These are phyloP conservation scores for Hypomontagnella monticulosa DNA, from an alignment of 495 filamentous ascomycete genomes.

Conservation along the genomic window DNA sequence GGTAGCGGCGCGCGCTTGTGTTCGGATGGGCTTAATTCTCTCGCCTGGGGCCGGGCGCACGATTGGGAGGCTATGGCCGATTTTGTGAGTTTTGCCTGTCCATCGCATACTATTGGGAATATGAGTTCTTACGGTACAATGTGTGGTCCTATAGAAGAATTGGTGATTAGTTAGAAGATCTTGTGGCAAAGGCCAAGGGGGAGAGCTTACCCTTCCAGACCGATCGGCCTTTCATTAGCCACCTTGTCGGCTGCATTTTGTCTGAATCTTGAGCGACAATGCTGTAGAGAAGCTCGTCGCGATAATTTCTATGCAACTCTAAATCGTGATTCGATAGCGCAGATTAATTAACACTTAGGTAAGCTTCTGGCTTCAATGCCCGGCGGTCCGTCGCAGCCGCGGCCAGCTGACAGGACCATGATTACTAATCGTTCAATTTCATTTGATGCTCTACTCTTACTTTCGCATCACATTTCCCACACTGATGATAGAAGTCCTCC, in stretches of 20 bases:
- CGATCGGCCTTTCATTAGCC: slow-evolving; percentile 61
- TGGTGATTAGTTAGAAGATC: slow-evolving; percentile 25
- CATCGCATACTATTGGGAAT: neutral
- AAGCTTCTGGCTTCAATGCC: too few relatives aligned
- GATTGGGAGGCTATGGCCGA: slow-evolving; percentile 66
- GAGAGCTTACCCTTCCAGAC: slow-evolving; percentile 65
- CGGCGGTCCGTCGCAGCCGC: neutral
- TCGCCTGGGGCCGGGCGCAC: slow-evolving; percentile 69
- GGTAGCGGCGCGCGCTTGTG: slow-evolving; percentile 88
- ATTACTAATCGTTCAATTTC: too few relatives aligned
- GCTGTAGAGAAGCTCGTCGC: slow-evolving; percentile 27
- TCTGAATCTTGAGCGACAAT: slow-evolving; percentile 13
- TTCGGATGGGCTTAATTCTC: slow-evolving; percentile 77
- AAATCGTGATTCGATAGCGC: neutral
- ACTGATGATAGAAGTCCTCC: too few relatives aligned
- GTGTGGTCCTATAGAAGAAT: slow-evolving; percentile 63
- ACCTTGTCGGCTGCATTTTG: slow-evolving; percentile 64
- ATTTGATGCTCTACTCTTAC: too few relatives aligned
- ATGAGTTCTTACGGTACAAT: slow-evolving; percentile 71
- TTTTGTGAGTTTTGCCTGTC: slow-evolving; percentile 9
- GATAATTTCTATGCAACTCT: slow-evolving; percentile 9
- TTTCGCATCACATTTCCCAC: too few relatives aligned
- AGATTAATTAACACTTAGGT: too few relatives aligned
- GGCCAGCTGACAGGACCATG: too few relatives aligned
- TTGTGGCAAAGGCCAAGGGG: neutral